These are phyloP conservation scores for Trametes polyzona DNA, from an alignment of 1,284 basidiomycete species.

Conservation along the genomic window DNA sequence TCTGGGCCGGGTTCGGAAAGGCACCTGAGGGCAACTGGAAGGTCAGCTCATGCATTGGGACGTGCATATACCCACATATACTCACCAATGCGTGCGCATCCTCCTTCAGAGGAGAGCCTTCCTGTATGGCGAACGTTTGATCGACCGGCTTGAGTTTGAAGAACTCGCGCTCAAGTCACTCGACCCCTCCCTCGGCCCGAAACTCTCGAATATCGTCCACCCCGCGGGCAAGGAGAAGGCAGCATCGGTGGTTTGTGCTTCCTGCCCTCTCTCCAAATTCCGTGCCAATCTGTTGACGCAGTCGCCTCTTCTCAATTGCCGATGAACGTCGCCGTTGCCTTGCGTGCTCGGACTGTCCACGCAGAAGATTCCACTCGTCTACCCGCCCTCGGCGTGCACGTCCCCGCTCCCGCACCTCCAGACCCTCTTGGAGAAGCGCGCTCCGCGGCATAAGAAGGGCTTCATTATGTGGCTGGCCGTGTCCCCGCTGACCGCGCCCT, in stretches of 20 bases:
- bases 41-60: constrained; percentile 41
- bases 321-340: not conserved
- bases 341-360: too few species aligned
- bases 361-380: constrained; percentile 65
- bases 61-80: not conserved
- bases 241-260: constrained; percentile 26
- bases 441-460: constrained; percentile 65
- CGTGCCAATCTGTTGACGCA: constrained; percentile 28
- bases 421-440: constrained; percentile 53
- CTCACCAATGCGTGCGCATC: not conserved
- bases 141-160: constrained; percentile 77
- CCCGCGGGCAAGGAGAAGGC: constrained; percentile 16
- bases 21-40: constrained; percentile 68
- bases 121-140: constrained; percentile 63
- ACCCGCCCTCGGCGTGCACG: constrained; percentile 59
- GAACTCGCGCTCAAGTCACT: constrained; percentile 72
- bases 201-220: constrained; percentile 31
- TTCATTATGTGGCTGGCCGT: constrained; percentile 66
- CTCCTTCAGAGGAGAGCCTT: constrained; percentile 56
- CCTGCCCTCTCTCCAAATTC: not conserved
- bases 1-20: constrained; percentile 70
- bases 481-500: constrained; percentile 72
- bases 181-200: constrained; percentile 67
- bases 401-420: constrained; percentile 58
- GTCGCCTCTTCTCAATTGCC: not conserved